Percentiles rank a stretch among this genome's conserved stretches.
phyloP scores from a whole-genome alignment of 192 early-diverging fungal genomes.

The Coemansia sp. region DNA sequence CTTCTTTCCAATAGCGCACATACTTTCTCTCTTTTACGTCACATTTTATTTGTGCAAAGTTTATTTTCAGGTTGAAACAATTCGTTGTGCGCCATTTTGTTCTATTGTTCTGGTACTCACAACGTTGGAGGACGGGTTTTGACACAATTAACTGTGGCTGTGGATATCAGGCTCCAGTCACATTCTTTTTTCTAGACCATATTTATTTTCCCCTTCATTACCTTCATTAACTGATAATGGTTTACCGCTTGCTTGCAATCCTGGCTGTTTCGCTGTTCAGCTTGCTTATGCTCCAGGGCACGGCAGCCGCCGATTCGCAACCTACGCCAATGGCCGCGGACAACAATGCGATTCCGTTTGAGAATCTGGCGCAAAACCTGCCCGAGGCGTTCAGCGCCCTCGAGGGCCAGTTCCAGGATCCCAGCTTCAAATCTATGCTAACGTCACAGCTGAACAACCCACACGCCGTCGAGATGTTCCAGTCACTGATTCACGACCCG shows the following conservation, averaged over 20 bases:
- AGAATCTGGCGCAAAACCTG: slow-evolving; percentile 47
- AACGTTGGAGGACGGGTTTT: background rate
- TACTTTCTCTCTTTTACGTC: background rate
- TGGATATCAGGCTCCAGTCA: background rate
- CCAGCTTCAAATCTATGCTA: slow-evolving; percentile 39
- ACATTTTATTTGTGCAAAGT: background rate
- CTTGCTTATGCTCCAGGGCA: slow-evolving; percentile 4
- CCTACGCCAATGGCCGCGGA: background rate
- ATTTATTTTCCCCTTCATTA: background rate
- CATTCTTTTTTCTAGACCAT: background rate
- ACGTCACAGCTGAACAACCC: slow-evolving; percentile 52
- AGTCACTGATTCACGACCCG: slow-evolving; percentile 49
- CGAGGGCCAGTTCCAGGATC: slow-evolving; percentile 40
- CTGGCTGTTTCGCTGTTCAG: slow-evolving; percentile 4
- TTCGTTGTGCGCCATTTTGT: background rate
- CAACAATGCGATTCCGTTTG: slow-evolving; percentile 35
- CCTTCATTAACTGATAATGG: background rate
- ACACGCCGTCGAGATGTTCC: slow-evolving; percentile 51
- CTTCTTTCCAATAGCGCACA: background rate
- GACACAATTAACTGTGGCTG: slow-evolving; percentile 1
- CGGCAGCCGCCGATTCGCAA: slow-evolving; percentile 6
- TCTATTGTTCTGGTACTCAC: slow-evolving; percentile 1
- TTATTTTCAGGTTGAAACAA: background rate
- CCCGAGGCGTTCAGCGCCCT: slow-evolving; percentile 49
- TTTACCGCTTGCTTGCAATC: background rate